Conservation (phyloP, 2,329 filamentous ascomycete species). For the Akanthomyces uredinophilus region DNA sequence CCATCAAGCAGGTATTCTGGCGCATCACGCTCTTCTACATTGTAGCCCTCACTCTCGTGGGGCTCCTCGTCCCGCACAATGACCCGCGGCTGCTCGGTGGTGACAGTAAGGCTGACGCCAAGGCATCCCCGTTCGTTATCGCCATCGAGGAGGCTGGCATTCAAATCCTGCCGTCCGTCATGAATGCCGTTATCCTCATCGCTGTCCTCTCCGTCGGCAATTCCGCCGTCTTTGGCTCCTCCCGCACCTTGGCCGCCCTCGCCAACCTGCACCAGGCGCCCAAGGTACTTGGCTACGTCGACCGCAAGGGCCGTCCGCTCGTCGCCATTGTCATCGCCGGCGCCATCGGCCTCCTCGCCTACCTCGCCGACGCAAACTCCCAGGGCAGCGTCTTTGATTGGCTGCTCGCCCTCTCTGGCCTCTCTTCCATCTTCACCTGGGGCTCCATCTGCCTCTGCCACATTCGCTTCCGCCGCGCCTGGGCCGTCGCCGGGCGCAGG, state of each 20-base stretch:
- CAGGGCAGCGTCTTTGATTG: conserved; percentile 67
- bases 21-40: conserved; percentile 88
- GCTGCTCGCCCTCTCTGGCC: conserved; percentile 70
- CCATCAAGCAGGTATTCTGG: conserved; percentile 94
- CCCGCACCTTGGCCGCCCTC: conserved; percentile 81
- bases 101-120: conserved; percentile 56
- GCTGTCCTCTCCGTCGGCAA: conserved; percentile 89
- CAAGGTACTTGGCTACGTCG: conserved; percentile 71
- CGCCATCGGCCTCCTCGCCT: conserved; percentile 67
- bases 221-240: conserved; percentile 85
- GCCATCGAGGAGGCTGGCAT: conserved; percentile 84
- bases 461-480: conserved; percentile 84
- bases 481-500: conserved; percentile 63
- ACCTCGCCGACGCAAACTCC: conserved; percentile 61
- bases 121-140: conserved; percentile 88
- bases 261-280: conserved; percentile 85
- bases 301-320: conserved; percentile 74
- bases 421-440: conserved; percentile 76
- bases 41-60: conserved; percentile 73
- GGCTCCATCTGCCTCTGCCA: conserved; percentile 82
- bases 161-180: conserved; percentile 72
- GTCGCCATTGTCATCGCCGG: conserved; percentile 66
- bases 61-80: conserved; percentile 72
- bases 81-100: conserved; percentile 57
- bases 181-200: conserved; percentile 93